Base-by-base conservation (phyloP, 2,329 filamentous ascomycete species). In the Aspergillus glaucus region DNA sequence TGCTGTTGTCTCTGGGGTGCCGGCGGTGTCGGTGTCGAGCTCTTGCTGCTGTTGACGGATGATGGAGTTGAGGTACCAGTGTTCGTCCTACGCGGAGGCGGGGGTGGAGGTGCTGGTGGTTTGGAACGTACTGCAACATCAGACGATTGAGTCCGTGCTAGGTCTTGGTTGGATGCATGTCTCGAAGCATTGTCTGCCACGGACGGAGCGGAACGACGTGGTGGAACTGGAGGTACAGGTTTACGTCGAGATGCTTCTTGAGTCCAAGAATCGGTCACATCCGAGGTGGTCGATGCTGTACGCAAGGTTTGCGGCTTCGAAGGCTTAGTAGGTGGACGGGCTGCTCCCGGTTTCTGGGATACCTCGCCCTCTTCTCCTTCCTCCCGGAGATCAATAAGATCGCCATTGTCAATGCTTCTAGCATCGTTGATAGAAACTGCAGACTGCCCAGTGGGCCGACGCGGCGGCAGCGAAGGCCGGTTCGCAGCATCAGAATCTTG, bases 271-370 rank as follows among this genome's bases (percentile, higher is more conserved):
- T 46, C 51, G 4, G 30, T 40, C n/a, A 50, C 15, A 36, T 64
- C 62, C 40, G 53, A 47, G 6, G 57, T 55, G 3, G 50, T 64
- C 9, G 64, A 59, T 14, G 62, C 59, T 12, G 68, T 67, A n/a
- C 68, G 66, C 36, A 74, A 55, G 34, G 66, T 62, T 14, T 64
- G 67, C 43, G 73, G 74, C 53, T 75, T 76, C 10, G 64, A 66
- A 24, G 74, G 74, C 52, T 70, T 71, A 3, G 60, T 54, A n/a
- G 72, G 66, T 26, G 54, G 49, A 43, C 64, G 62, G 48, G 50
- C 36, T 9, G 51, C 58, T 8, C 54, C 21, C 22, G 51, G 52
- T 15, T 58, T 54, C 12, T 50, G n/a, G 12, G 48, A 41, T 6
- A 43, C 34, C 4, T 52, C 44, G 15, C 48, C 55, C 30, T 49